These are phyloP conservation scores for Arthrobotrys pseudoclavata DNA, from an alignment of 2,329 filamentous ascomycete species.

Conservation along the genomic window DNA sequence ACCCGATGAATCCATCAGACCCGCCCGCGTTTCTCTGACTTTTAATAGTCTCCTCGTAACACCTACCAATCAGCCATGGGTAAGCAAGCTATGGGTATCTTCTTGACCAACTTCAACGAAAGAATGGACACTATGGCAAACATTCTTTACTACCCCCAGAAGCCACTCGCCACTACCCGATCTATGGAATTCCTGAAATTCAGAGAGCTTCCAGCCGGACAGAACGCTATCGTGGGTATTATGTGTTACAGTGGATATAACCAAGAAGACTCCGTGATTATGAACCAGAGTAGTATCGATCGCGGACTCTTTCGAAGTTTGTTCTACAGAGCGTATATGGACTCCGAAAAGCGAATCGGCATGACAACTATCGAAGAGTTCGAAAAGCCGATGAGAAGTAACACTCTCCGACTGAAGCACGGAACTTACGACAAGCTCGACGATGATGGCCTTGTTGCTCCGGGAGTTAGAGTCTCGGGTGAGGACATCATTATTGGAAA, in stretches of 20 bases:
- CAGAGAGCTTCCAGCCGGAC: constrained; percentile 93
- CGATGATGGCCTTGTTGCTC: constrained; percentile 93
- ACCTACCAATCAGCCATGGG: constrained; percentile 99
- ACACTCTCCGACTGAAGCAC: constrained; percentile 92
- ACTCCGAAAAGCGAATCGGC: constrained; percentile 95
- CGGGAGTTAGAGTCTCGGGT: constrained; percentile 92
- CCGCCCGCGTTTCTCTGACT: constrained; percentile 1
- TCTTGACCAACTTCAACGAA: constrained; percentile 94
- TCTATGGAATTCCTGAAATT: constrained; percentile 99
- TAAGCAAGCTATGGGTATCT: constrained; percentile 99
- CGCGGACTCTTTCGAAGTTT: constrained; percentile 96
- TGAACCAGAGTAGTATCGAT: constrained; percentile 99
- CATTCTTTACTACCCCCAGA: constrained; percentile 98
- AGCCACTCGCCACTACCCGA: constrained; percentile 92
- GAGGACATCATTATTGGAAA: constrained; percentile 99
- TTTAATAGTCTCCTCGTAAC: constrained; percentile 86
- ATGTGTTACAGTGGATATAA: constrained; percentile 98
- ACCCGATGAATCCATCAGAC: neutral
- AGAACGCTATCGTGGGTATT: constrained; percentile 98
- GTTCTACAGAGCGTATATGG: constrained; percentile 97
- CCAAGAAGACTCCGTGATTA: constrained; percentile 99
- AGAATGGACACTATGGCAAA: constrained; percentile 99
- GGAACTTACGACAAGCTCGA: constrained; percentile 98
- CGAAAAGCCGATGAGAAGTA: constrained; percentile 90
- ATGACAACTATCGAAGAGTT: constrained; percentile 93